Percentiles rank a stretch among this genome's conserved stretches.
These are phyloP conservation scores for Glutinoglossum americanum DNA, from an alignment of 495 filamentous ascomycete genomes.

Conservation along the genomic window DNA sequence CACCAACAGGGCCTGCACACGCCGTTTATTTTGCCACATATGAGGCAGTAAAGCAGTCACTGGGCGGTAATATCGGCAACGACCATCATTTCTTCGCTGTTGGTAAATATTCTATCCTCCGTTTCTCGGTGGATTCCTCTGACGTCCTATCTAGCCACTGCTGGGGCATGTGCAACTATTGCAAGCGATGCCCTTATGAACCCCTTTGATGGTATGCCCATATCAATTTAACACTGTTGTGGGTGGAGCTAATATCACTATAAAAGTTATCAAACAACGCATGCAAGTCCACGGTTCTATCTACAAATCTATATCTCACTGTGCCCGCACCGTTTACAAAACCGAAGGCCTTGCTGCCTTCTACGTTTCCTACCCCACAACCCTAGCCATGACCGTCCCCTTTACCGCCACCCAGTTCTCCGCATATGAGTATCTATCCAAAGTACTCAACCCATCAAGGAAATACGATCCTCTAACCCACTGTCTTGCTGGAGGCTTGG, in stretches of 20 bases:
- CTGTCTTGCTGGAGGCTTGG: slow-evolving; percentile 75
- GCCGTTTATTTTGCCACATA: slow-evolving; percentile 98
- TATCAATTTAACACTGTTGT: background rate
- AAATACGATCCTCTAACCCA: slow-evolving; percentile 83
- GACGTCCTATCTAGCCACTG: slow-evolving; percentile 38
- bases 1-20: slow-evolving; percentile 63
- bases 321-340: slow-evolving; percentile 65
- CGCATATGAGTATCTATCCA: slow-evolving; percentile 91
- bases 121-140: slow-evolving; percentile 4
- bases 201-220: slow-evolving; percentile 74
- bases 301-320: slow-evolving; percentile 65
- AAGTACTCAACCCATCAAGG: slow-evolving; percentile 65
- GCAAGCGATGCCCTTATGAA: slow-evolving; percentile 98
- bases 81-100: slow-evolving; percentile 88
- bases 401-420: slow-evolving; percentile 94
- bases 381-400: slow-evolving; percentile 93
- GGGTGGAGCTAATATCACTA: background rate
- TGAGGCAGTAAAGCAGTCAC: slow-evolving; percentile 84
- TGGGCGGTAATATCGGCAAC: slow-evolving; percentile 74
- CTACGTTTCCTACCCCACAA: slow-evolving; percentile 97
- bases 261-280: slow-evolving; percentile 89
- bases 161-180: slow-evolving; percentile 86
- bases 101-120: slow-evolving; percentile 28
- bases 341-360: slow-evolving; percentile 80
- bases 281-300: slow-evolving; percentile 97